Conservation (phyloP, 306 rosid species). For the Corylus americana region DNA sequence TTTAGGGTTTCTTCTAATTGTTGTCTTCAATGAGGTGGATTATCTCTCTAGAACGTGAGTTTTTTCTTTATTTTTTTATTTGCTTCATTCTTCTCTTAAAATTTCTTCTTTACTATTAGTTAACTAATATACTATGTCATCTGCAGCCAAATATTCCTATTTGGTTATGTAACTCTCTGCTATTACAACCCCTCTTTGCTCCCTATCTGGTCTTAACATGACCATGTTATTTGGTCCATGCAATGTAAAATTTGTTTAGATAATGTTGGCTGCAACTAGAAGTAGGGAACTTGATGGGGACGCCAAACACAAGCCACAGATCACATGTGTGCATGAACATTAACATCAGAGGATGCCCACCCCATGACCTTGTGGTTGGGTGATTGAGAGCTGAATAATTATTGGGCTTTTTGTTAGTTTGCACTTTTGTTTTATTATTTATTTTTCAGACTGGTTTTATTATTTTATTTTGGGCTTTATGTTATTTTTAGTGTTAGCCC, state of each 20-base stretch:
- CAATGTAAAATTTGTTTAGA: background rate
- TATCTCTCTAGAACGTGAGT: conserved; percentile 89
- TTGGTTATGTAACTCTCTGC: background rate
- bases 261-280: background rate
- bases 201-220: background rate
- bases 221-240: background rate
- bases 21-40: conserved; percentile 86
- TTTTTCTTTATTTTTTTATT: background rate
- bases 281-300: background rate
- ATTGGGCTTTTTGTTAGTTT: too few species aligned
- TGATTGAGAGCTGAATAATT: too few species aligned
- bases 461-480: too few species aligned
- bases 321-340: too few species aligned
- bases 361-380: too few species aligned
- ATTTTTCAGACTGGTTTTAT: too few species aligned
- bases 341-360: too few species aligned
- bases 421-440: too few species aligned
- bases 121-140: background rate
- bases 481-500: too few species aligned
- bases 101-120: background rate
- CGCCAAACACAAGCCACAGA: too few species aligned
- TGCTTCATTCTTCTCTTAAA: background rate
- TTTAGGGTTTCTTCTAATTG: conserved; percentile 70
- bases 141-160: background rate
- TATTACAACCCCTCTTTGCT: too few species aligned